Conservation (phyloP, 129 eudicot species). For the Ambrosia trifida region DNA sequence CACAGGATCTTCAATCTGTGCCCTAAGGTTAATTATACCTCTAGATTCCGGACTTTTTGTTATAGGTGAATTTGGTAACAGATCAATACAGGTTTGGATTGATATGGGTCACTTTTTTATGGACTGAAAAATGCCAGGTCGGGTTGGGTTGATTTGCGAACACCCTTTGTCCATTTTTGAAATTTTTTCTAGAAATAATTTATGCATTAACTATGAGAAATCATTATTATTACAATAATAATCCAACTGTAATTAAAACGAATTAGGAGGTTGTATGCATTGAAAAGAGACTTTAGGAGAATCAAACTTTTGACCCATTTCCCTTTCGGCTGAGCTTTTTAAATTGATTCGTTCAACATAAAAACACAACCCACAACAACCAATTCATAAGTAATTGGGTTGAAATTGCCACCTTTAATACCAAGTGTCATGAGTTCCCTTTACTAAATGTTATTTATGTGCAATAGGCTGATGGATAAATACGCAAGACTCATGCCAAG, state of each 20-base stretch:
- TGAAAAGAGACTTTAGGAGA: neutral
- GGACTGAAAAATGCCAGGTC: neutral
- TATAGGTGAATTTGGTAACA: neutral
- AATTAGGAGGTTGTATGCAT: neutral
- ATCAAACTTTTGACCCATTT: neutral
- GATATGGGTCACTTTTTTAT: neutral
- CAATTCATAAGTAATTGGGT: slow-evolving; percentile 3
- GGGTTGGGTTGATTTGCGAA: neutral
- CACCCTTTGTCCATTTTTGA: neutral
- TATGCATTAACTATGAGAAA: neutral
- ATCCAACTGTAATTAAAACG: neutral
- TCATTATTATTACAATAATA: neutral
- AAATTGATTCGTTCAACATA: neutral
- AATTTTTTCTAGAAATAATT: neutral
- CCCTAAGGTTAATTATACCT: slow-evolving; percentile 56
- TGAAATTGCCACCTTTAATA: neutral
- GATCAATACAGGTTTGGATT: neutral
- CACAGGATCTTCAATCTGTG: slow-evolving; percentile 91
- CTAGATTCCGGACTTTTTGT: neutral
- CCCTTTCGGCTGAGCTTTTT: neutral
- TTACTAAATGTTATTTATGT: slow-evolving; percentile 31
- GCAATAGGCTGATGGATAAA: slow-evolving; percentile 85
- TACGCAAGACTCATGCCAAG: slow-evolving; percentile 94
- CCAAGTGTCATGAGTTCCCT: slow-evolving; percentile 26
- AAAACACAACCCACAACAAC: slow-evolving; percentile 1